These are phyloP conservation scores for Dimocarpus longan DNA, from an alignment of 345 rosid genomes.

Conservation along the genomic window DNA sequence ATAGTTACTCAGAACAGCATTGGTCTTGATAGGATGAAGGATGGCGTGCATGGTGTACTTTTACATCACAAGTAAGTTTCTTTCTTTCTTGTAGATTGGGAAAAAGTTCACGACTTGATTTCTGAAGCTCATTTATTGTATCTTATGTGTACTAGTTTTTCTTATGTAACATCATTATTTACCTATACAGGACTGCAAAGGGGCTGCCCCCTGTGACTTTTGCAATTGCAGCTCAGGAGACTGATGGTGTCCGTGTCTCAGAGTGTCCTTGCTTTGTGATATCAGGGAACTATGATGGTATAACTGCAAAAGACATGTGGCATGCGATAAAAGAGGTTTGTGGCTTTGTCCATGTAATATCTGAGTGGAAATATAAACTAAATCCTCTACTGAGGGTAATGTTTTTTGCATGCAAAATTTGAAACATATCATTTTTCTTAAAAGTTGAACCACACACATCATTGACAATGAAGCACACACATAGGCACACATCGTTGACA, in stretches of 20 bases:
- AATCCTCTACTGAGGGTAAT: neutral
- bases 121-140: neutral
- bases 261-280: constrained; percentile 73
- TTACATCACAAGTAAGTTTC: constrained; percentile 78
- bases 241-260: constrained; percentile 61
- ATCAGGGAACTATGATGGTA: constrained; percentile 65
- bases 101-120: constrained; percentile 16
- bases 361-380: neutral
- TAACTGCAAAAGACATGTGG: constrained; percentile 92
- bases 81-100: constrained; percentile 15
- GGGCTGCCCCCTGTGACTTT: constrained; percentile 60
- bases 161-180: constrained; percentile 7
- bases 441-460: neutral
- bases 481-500: neutral
- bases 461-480: neutral
- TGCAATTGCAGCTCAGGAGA: constrained; percentile 75
- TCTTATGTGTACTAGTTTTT: neutral
- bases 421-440: neutral
- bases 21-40: constrained; percentile 59
- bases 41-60: constrained; percentile 65
- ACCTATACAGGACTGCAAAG: constrained; percentile 59
- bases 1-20: constrained; percentile 21
- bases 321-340: constrained; percentile 72
- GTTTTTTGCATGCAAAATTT: neutral
- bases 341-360: neutral